Conservation (phyloP, 306 rosid genomes). For the Casuarina equisetifolia region DNA sequence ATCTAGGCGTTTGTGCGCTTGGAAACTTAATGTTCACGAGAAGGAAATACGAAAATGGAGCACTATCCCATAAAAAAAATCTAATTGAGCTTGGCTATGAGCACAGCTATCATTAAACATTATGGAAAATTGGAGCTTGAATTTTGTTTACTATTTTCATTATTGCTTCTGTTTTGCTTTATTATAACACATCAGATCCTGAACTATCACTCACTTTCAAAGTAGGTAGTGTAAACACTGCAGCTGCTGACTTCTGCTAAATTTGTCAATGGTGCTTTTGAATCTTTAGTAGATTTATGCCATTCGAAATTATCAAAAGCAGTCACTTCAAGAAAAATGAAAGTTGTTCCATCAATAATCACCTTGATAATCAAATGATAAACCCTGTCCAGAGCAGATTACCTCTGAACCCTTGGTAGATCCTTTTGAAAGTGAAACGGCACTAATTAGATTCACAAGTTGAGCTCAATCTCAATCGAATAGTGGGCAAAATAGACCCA, state of each 20-base stretch:
- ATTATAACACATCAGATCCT: neutral
- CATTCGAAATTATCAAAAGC: neutral
- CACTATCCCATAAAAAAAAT: neutral
- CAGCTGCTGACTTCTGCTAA: neutral
- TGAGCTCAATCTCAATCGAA: neutral
- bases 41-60: neutral
- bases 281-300: neutral
- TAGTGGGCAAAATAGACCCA: neutral
- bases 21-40: neutral
- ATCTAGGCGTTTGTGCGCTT: neutral
- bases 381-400: neutral
- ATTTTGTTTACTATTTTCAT: neutral
- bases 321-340: neutral
- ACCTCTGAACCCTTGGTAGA: conserved; percentile 1
- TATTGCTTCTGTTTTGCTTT: neutral
- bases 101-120: neutral
- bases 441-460: neutral
- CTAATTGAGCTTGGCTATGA: neutral
- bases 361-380: neutral
- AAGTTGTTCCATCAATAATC: neutral
- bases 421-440: neutral
- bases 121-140: neutral
- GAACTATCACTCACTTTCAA: neutral
- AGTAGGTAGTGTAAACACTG: neutral
- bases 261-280: neutral